phyloP scores from a whole-genome alignment of 371 early-diverging fungal genomes.

The Smittium culicis region DNA sequence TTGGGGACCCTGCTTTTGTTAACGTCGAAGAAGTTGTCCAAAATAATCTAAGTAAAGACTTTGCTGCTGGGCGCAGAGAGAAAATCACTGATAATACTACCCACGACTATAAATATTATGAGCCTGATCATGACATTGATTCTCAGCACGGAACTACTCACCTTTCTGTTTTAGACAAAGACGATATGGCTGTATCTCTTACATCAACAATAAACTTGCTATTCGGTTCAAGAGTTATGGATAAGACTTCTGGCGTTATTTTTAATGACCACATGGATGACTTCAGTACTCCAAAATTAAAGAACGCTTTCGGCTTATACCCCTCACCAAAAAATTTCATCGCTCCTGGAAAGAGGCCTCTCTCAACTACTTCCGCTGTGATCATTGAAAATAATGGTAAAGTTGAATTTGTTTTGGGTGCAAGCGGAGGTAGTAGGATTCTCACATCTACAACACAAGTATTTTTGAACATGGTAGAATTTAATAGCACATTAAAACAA shows the following conservation, averaged over 20 bases:
- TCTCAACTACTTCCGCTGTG: slow-evolving; percentile 78
- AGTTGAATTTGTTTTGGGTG: slow-evolving; percentile 74
- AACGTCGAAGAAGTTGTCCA: slow-evolving; percentile 36
- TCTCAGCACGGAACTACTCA: slow-evolving; percentile 60
- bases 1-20: slow-evolving; percentile 70
- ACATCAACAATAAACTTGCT: slow-evolving; percentile 91
- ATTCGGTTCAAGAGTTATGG: slow-evolving; percentile 91
- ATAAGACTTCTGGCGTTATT: slow-evolving; percentile 87
- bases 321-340: slow-evolving; percentile 72
- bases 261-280: slow-evolving; percentile 98
- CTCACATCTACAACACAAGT: slow-evolving; percentile 70
- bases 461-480: slow-evolving; percentile 61
- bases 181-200: slow-evolving; percentile 74
- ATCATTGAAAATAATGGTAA: slow-evolving; percentile 61
- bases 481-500: slow-evolving; percentile 43
- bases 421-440: slow-evolving; percentile 90
- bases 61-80: slow-evolving; percentile 44
- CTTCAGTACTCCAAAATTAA: slow-evolving; percentile 75
- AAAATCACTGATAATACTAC: slow-evolving; percentile 35
- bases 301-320: slow-evolving; percentile 71
- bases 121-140: slow-evolving; percentile 3
- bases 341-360: slow-evolving; percentile 79
- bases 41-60: slow-evolving; percentile 52
- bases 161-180: slow-evolving; percentile 74
- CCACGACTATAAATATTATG: slow-evolving; percentile 3